Evolutionary conservation across 2,329 filamentous ascomycete species (phyloP).

Genomic region (Epichloe bromicola): DNA sequence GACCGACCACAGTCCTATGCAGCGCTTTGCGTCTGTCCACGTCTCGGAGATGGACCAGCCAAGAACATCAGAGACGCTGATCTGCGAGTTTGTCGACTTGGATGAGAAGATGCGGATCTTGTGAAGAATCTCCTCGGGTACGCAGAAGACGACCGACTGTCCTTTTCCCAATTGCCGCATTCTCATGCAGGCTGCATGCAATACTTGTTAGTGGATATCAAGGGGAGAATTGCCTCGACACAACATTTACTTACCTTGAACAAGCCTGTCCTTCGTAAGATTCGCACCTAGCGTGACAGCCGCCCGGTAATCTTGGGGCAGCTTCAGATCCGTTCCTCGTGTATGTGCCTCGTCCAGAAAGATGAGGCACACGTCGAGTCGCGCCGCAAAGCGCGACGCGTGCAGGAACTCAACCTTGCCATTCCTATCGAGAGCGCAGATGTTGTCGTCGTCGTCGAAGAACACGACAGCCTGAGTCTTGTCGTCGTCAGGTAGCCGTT

Average conservation of each 20-base stretch:
- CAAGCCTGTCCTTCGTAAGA: conserved; percentile 54
- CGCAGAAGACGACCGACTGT: conserved; percentile 50
- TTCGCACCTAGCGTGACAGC: conserved; percentile 53
- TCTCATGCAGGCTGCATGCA: conserved; percentile 48
- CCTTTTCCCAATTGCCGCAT: conserved; percentile 55
- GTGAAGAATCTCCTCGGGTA: conserved; percentile 43
- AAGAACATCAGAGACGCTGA: conserved; percentile 42
- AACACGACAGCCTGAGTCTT: conserved; percentile 34
- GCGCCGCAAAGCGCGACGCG: conserved; percentile 42
- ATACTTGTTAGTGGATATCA: neutral
- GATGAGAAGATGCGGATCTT: conserved; percentile 28
- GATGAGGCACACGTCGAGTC: conserved; percentile 46
- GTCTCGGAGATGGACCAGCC: conserved; percentile 48
- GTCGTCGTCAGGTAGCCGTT: neutral
- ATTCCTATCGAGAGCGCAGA: conserved; percentile 37
- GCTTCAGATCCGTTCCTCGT: conserved; percentile 52
- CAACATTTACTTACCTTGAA: conserved; percentile 42
- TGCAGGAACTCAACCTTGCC: conserved; percentile 35
- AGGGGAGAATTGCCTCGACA: too few species aligned
- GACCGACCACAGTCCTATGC: neutral
- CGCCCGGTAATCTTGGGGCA: conserved; percentile 46
- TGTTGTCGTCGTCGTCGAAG: conserved; percentile 41
- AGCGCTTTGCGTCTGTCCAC: conserved; percentile 30
- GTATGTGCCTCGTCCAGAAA: conserved; percentile 63
- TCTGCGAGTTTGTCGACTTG: neutral